These are phyloP conservation scores for Phytopythium aichiense DNA, from an alignment of 352 stramenopile genomes.

Conservation along the genomic window DNA sequence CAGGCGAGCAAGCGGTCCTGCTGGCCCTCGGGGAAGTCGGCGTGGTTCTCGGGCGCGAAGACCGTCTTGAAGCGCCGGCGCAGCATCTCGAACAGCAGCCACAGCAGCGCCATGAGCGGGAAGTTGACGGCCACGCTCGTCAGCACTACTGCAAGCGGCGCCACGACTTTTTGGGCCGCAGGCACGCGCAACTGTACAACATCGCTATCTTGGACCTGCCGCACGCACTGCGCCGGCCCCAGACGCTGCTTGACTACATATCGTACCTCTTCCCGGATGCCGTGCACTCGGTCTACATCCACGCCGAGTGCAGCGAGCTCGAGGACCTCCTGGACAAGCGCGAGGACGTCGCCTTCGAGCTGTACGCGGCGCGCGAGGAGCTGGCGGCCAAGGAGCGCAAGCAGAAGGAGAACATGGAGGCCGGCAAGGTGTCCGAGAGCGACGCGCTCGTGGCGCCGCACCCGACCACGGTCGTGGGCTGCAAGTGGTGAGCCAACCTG, in stretches of 20 bases:
- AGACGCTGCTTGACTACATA: constrained; percentile 65
- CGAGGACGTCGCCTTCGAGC: constrained; percentile 36
- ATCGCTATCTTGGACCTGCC: constrained; percentile 69
- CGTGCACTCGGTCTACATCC: constrained; percentile 68
- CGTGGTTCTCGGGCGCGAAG: constrained; percentile 47
- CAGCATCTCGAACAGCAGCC: constrained; percentile 58
- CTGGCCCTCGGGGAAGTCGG: constrained; percentile 26
- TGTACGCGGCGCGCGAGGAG: constrained; percentile 48
- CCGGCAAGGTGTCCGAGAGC: constrained; percentile 15
- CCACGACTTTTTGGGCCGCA: constrained; percentile 57
- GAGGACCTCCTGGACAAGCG: constrained; percentile 56
- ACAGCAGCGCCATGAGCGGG: constrained; percentile 47
- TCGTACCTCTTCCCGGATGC: constrained; percentile 59
- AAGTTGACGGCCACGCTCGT: constrained; percentile 65
- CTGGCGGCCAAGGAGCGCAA: constrained; percentile 25
- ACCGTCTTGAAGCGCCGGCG: constrained; percentile 36
- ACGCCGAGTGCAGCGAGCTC: constrained; percentile 55
- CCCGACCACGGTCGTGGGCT: constrained; percentile 32
- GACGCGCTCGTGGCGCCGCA: constrained; percentile 24
- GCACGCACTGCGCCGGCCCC: constrained; percentile 35
- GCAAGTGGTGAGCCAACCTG: constrained; percentile 27
- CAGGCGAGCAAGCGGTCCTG: constrained; percentile 38
- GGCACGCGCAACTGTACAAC: constrained; percentile 65
- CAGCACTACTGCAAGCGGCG: constrained; percentile 57
- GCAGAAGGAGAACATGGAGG: constrained; percentile 11